phyloP scores from a whole-genome alignment of 2,329 filamentous ascomycete genomes.

The Pestalotiopsis sp. region DNA sequence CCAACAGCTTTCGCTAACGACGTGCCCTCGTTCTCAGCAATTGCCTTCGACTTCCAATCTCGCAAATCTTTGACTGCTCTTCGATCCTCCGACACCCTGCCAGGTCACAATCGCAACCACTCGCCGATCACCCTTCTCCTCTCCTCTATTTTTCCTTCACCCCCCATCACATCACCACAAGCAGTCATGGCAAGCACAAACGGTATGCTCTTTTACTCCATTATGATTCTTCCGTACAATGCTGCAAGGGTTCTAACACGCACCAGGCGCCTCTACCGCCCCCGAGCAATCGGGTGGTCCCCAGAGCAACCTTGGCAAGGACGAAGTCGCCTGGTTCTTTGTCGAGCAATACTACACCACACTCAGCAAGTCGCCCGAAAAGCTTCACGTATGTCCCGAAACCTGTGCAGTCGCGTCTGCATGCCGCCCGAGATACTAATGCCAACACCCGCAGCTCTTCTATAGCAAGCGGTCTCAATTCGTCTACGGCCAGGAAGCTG shows the following conservation, averaged over 20 bases:
- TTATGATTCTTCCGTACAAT: background rate
- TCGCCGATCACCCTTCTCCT: background rate
- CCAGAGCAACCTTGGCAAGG: conserved; percentile 65
- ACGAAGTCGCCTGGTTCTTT: conserved; percentile 99
- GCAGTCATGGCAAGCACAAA: conserved; percentile 12
- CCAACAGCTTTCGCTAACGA: background rate
- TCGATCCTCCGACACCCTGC: background rate
- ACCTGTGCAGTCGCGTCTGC: too few relatives aligned
- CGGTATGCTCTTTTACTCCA: conserved; percentile 5
- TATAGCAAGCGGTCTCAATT: conserved; percentile 96
- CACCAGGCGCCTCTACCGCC: conserved; percentile 29
- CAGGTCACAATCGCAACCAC: background rate
- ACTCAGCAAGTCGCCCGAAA: conserved; percentile 89
- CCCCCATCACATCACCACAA: conserved; percentile 3
- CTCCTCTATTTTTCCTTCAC: background rate
- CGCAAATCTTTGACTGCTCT: too few relatives aligned
- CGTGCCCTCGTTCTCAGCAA: background rate
- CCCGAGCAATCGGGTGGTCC: conserved; percentile 32
- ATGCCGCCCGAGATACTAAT: background rate
- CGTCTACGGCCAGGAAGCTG: conserved; percentile 88
- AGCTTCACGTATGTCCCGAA: conserved; percentile 70
- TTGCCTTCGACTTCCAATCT: background rate
- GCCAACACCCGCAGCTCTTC: conserved; percentile 64
- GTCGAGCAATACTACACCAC: conserved; percentile 99
- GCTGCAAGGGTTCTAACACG: background rate